A percentile compares a stretch with the other conserved stretches of the same genome.
Evolutionary conservation across 768 basidiomycete genomes (phyloP).

Genomic region (Phlebiopsis gigantea): DNA sequence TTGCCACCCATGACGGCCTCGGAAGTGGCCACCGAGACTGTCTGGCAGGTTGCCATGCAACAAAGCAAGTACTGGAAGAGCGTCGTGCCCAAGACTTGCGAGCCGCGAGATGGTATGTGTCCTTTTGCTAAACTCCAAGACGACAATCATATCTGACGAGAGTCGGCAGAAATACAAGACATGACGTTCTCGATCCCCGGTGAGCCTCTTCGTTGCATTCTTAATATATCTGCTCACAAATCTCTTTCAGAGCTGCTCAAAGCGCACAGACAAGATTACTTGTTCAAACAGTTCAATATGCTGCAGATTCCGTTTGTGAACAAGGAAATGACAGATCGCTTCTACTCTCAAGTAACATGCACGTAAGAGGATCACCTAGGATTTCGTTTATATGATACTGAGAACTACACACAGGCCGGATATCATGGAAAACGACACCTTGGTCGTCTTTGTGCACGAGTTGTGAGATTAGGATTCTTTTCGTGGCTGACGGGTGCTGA

Average conservation of each 20-base stretch:
- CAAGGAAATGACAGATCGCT: conserved; percentile 60
- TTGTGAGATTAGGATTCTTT: conserved; percentile 53
- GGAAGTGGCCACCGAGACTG: conserved; percentile 81
- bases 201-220: conserved; percentile 21
- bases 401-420: conserved; percentile 47
- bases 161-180: conserved; percentile 49
- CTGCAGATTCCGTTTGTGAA: conserved; percentile 75
- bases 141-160: background rate
- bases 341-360: conserved; percentile 82
- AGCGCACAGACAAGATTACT: conserved; percentile 77
- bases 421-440: conserved; percentile 67
- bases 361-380: conserved; percentile 52
- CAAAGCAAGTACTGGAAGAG: conserved; percentile 92
- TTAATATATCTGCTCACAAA: background rate
- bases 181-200: conserved; percentile 67
- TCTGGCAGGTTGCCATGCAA: conserved; percentile 81
- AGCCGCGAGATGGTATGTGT: conserved; percentile 68
- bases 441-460: conserved; percentile 91
- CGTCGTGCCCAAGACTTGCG: conserved; percentile 75
- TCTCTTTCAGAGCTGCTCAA: conserved; percentile 69
- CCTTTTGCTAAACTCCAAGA: background rate
- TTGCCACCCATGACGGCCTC: conserved; percentile 69
- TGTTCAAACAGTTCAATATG: conserved; percentile 74
- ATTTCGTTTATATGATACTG: background rate
- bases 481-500: background rate